A percentile compares a stretch with the other conserved stretches of the same genome.
phyloP scores from a whole-genome alignment of 164 flowering plant species.

The Saururus chinensis region DNA sequence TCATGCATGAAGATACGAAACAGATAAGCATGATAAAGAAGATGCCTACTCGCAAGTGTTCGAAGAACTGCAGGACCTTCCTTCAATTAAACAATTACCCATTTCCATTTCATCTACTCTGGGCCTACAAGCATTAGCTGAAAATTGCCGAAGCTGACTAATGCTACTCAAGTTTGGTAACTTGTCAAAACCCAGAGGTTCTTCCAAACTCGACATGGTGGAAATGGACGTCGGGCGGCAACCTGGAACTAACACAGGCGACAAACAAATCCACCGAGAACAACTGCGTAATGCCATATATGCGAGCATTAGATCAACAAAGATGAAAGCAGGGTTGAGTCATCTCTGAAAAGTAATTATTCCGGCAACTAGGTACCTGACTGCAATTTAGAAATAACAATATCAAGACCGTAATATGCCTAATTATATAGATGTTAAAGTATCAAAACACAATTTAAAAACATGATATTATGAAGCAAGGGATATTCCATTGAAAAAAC shows the following conservation, averaged over 20 bases:
- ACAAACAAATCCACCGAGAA: slow-evolving; percentile 17
- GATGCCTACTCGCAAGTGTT: slow-evolving; percentile 61
- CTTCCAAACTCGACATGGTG: slow-evolving; percentile 89
- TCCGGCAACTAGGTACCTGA: slow-evolving; percentile 1
- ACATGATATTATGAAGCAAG: too few species aligned
- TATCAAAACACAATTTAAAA: too few species aligned
- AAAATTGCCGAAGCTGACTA: slow-evolving; percentile 54
- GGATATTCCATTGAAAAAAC: too few species aligned
- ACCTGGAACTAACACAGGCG: slow-evolving; percentile 17
- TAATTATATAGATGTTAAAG: too few species aligned
- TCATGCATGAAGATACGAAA: too few species aligned
- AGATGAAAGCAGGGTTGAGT: slow-evolving; percentile 2
- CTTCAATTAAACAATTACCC: slow-evolving; percentile 73
- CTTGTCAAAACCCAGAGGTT: slow-evolving; percentile 71
- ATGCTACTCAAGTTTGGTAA: slow-evolving; percentile 54
- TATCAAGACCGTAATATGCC: too few species aligned
- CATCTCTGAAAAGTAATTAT: slow-evolving; percentile 1
- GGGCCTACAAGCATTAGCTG: slow-evolving; percentile 63
- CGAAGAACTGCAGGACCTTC: slow-evolving; percentile 73
- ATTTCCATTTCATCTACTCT: slow-evolving; percentile 46
- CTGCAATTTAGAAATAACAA: background rate
- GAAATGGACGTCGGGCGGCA: slow-evolving; percentile 13
- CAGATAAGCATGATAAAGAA: background rate
- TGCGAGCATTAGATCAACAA: slow-evolving; percentile 14
- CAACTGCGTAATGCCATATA: slow-evolving; percentile 15